These are phyloP conservation scores for Aspergillus phoenicis DNA, from an alignment of 2,329 filamentous ascomycete genomes.

Conservation along the genomic window DNA sequence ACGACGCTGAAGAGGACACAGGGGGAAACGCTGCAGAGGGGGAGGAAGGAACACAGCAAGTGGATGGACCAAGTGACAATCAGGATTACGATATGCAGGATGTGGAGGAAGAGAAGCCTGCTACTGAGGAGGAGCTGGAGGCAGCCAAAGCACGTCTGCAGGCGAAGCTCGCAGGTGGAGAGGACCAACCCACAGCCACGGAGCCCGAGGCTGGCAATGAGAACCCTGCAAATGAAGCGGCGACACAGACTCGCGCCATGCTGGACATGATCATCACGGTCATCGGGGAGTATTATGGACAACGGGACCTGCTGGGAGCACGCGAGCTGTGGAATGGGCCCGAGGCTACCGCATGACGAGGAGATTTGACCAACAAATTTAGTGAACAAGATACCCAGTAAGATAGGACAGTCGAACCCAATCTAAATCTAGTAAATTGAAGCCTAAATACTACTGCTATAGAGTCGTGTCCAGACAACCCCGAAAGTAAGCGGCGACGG, in stretches of 20 bases:
- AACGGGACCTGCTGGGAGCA: slow-evolving; percentile 79
- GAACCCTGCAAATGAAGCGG: slow-evolving; percentile 24
- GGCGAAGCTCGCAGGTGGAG: slow-evolving; percentile 34
- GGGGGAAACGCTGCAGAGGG: neutral
- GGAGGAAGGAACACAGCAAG: neutral
- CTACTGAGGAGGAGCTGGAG: slow-evolving; percentile 46
- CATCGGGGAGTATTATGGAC: slow-evolving; percentile 85
- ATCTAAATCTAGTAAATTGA: neutral
- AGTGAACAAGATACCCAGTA: neutral
- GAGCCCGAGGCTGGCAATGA: slow-evolving; percentile 21
- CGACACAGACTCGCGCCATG: slow-evolving; percentile 59
- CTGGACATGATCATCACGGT: slow-evolving; percentile 91
- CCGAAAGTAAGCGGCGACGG: neutral
- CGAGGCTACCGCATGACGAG: slow-evolving; percentile 3
- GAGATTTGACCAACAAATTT: neutral
- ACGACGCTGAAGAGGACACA: slow-evolving; percentile 19
- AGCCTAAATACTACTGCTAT: neutral
- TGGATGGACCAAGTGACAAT: slow-evolving; percentile 2
- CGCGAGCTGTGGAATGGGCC: slow-evolving; percentile 57
- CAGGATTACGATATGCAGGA: slow-evolving; percentile 6
- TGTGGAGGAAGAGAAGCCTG: slow-evolving; percentile 13
- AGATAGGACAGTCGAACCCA: neutral
- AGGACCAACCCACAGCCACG: slow-evolving; percentile 15
- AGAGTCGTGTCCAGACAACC: neutral
- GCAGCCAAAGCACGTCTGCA: slow-evolving; percentile 53